Evolutionary conservation across 2,329 filamentous ascomycete species (phyloP).

Genomic region (Zelopaecilomyces penicillatus): DNA sequence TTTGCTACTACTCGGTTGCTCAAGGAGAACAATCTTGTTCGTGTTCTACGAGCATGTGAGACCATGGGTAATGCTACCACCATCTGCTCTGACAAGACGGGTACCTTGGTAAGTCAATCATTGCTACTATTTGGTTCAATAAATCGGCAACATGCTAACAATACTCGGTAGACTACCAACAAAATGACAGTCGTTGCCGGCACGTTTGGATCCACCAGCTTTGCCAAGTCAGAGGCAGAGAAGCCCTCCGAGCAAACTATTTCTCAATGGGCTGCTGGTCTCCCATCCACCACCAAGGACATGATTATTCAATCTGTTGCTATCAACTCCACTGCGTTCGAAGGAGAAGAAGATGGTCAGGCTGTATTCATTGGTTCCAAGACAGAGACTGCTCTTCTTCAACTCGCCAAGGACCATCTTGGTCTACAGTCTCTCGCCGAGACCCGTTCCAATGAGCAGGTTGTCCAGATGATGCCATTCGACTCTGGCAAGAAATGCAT

Average conservation of each 20-base stretch:
- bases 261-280: slow-evolving; percentile 3
- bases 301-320: slow-evolving; percentile 34
- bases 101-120: slow-evolving; percentile 46
- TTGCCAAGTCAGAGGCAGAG: slow-evolving; percentile 6
- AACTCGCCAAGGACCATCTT: slow-evolving; percentile 39
- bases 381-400: slow-evolving; percentile 44
- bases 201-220: slow-evolving; percentile 9
- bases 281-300: slow-evolving; percentile 21
- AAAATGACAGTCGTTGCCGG: slow-evolving; percentile 18
- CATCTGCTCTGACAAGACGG: slow-evolving; percentile 59
- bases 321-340: slow-evolving; percentile 50
- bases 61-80: slow-evolving; percentile 66
- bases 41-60: slow-evolving; percentile 59
- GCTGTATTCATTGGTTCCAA: slow-evolving; percentile 43
- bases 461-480: slow-evolving; percentile 42
- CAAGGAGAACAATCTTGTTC: slow-evolving; percentile 62
- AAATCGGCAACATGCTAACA: too few relatives aligned
- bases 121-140: slow-evolving; percentile 48
- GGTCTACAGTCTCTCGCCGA: slow-evolving; percentile 37
- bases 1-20: slow-evolving; percentile 63
- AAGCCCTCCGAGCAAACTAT: neutral
- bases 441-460: slow-evolving; percentile 33
- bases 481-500: slow-evolving; percentile 46
- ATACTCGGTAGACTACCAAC: slow-evolving; percentile 12
- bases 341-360: slow-evolving; percentile 35